phyloP scores from a whole-genome alignment of 2,329 filamentous ascomycete genomes.

The Epichloe amarillans region DNA sequence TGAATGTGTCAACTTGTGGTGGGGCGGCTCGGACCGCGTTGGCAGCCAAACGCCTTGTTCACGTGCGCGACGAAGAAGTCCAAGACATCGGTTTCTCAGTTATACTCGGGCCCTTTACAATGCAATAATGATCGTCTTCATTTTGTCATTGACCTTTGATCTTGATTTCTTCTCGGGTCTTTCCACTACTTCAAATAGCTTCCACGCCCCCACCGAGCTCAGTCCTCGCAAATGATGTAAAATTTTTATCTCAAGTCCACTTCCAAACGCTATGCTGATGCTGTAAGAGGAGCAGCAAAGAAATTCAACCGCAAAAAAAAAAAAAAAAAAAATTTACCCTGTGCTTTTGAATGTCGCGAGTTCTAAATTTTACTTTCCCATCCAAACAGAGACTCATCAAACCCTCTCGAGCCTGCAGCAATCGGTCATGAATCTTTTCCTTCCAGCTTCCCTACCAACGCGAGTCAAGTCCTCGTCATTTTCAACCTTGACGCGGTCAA shows the following conservation, averaged over 20 bases:
- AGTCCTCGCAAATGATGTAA: background rate
- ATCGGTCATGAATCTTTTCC: slow-evolving; percentile 20
- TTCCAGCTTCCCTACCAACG: slow-evolving; percentile 16
- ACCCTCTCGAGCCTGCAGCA: slow-evolving; percentile 18
- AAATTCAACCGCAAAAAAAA: too few relatives aligned
- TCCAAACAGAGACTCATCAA: slow-evolving; percentile 6
- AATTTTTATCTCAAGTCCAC: background rate
- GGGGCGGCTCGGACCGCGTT: slow-evolving; percentile 7
- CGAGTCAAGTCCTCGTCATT: slow-evolving; percentile 17
- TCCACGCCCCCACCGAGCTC: too few relatives aligned
- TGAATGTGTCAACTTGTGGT: slow-evolving; percentile 1
- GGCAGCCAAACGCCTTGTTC: slow-evolving; percentile 9
- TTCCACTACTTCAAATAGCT: too few relatives aligned
- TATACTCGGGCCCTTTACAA: too few relatives aligned
- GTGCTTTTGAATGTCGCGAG: too few relatives aligned
- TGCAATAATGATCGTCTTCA: too few relatives aligned
- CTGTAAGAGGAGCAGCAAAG: background rate
- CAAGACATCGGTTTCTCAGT: too few relatives aligned
- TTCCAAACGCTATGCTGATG: background rate
- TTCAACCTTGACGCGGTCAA: slow-evolving; percentile 18
- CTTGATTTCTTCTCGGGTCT: too few relatives aligned
- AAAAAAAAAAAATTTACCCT: too few relatives aligned
- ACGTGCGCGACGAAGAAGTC: slow-evolving; percentile 10
- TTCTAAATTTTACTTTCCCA: background rate
- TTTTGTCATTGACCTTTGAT: too few relatives aligned